Evolutionary conservation across 371 early-diverging fungal species (phyloP).

Genomic region (Rhizopus microsporus): DNA sequence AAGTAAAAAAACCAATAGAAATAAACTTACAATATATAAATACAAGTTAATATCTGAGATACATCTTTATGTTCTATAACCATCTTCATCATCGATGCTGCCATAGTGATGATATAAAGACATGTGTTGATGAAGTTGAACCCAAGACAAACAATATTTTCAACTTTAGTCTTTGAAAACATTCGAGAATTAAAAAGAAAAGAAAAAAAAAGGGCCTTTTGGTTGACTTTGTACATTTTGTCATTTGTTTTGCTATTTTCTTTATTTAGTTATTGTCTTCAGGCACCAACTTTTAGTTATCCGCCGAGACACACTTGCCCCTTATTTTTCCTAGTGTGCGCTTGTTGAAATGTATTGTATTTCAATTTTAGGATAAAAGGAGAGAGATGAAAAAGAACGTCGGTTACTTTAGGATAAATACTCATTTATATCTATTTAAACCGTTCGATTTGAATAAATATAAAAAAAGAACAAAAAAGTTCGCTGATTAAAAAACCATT

Average conservation of each 20-base stretch:
- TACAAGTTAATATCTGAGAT: slow-evolving; percentile 36
- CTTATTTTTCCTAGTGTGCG: too few relatives aligned
- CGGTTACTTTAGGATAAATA: too few relatives aligned
- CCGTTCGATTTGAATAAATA: too few relatives aligned
- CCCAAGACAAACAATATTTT: slow-evolving; percentile 30
- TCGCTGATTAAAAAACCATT: too few relatives aligned
- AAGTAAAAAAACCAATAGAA: background rate
- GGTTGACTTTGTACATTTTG: too few relatives aligned
- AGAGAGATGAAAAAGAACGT: too few relatives aligned
- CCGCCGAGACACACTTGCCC: too few relatives aligned
- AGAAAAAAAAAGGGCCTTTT: background rate
- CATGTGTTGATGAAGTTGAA: slow-evolving; percentile 28
- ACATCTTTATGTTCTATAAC: slow-evolving; percentile 16
- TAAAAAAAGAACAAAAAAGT: too few relatives aligned
- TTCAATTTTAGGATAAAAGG: too few relatives aligned
- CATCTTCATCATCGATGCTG: slow-evolving; percentile 22
- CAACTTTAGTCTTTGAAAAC: slow-evolving; percentile 36
- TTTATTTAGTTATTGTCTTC: background rate
- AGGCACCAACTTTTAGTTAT: too few relatives aligned
- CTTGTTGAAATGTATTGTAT: too few relatives aligned
- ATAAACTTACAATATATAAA: slow-evolving; percentile 34
- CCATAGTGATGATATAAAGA: slow-evolving; percentile 31
- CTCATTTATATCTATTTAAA: too few relatives aligned
- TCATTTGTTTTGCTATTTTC: background rate
- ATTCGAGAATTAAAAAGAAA: slow-evolving; percentile 10